Evolutionary conservation across 441 rosid species (phyloP).

Genomic region (Pelargonium cotyledonis): DNA sequence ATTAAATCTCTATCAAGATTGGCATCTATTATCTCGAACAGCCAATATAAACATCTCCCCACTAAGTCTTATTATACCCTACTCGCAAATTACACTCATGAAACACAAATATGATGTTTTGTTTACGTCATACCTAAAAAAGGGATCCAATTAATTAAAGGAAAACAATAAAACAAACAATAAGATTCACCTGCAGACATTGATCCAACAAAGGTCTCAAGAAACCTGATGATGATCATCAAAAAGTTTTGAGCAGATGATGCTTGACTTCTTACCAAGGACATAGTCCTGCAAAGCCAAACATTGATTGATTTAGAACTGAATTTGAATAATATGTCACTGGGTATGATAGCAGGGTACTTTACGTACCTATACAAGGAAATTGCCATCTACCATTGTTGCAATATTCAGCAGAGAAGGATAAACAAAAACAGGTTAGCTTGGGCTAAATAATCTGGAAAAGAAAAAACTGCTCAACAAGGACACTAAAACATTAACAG

Average conservation of each 20-base stretch:
- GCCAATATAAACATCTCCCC: neutral
- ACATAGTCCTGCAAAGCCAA: constrained; percentile 78
- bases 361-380: constrained; percentile 78
- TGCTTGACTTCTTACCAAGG: constrained; percentile 68
- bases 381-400: constrained; percentile 77
- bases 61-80: neutral
- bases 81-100: neutral
- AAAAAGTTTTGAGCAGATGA: constrained; percentile 63
- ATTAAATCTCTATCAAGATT: neutral
- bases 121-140: neutral
- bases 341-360: constrained; percentile 14
- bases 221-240: constrained; percentile 82
- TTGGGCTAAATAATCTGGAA: constrained; percentile 15
- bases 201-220: constrained; percentile 95
- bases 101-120: neutral
- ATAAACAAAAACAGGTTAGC: neutral
- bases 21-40: neutral
- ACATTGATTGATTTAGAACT: constrained; percentile 24
- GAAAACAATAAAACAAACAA: constrained; percentile 9
- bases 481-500: constrained; percentile 17
- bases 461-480: constrained; percentile 11
- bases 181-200: constrained; percentile 78
- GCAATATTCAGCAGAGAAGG: constrained; percentile 23
- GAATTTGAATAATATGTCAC: constrained; percentile 15
- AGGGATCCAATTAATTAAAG: neutral